phyloP scores from a whole-genome alignment of 2,329 filamentous ascomycete genomes.

The Aspergillus cejpii region DNA sequence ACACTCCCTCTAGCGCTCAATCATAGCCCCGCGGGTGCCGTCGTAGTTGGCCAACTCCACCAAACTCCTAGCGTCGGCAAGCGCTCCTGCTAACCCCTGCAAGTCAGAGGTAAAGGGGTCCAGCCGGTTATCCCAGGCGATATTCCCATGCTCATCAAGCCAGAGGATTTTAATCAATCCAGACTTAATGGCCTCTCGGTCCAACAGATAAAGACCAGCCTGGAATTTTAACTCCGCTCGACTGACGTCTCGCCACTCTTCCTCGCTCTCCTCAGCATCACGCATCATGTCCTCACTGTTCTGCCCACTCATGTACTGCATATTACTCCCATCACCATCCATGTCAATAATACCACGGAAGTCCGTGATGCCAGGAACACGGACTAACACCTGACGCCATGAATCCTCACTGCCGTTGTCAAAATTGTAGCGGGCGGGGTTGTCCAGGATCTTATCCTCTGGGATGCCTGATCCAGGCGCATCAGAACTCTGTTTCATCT shows the following conservation, averaged over 20 bases:
- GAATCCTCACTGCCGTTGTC: not conserved
- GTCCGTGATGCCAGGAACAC: not conserved
- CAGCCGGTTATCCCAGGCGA: constrained; percentile 1
- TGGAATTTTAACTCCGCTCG: not conserved
- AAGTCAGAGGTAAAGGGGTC: not conserved
- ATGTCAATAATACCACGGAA: not conserved
- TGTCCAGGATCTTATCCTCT: not conserved
- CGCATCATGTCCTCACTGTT: not conserved
- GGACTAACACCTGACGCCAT: not conserved
- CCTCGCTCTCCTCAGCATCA: not conserved
- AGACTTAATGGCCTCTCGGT: not conserved
- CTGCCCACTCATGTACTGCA: not conserved
- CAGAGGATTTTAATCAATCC: not conserved
- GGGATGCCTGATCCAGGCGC: not conserved
- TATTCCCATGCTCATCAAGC: not conserved
- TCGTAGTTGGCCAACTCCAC: not conserved
- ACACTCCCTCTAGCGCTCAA: not conserved
- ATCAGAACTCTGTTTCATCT: not conserved
- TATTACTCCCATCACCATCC: not conserved
- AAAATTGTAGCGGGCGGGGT: not conserved
- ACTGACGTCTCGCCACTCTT: not conserved
- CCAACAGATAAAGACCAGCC: not conserved
- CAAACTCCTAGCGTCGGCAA: not conserved
- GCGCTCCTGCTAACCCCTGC: not conserved
- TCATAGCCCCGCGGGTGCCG: not conserved